Evolutionary conservation across 75 land plant species (phyloP).

Genomic region (Pinus taeda): DNA sequence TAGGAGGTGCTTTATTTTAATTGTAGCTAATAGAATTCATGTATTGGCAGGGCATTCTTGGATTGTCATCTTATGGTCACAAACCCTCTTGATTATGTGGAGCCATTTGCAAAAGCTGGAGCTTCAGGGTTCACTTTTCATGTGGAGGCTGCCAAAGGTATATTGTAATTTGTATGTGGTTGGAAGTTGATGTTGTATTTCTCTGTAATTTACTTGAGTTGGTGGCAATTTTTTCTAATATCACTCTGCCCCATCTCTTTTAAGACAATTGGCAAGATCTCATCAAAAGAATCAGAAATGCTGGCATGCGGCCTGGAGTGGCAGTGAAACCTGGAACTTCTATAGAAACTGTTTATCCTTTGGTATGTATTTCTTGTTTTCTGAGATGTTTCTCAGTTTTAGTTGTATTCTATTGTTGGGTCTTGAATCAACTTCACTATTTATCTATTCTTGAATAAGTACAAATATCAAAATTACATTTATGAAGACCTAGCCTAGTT

Average conservation of each 20-base stretch:
- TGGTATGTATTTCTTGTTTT: slow-evolving; percentile 42
- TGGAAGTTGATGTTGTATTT: not conserved
- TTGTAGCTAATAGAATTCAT: not conserved
- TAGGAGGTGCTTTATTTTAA: not conserved
- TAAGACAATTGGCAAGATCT: slow-evolving; percentile 87
- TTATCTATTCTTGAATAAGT: too few species aligned
- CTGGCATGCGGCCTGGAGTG: slow-evolving; percentile 94
- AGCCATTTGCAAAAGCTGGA: slow-evolving; percentile 86
- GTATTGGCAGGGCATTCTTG: slow-evolving; percentile 66
- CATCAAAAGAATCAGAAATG: slow-evolving; percentile 57
- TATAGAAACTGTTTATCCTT: slow-evolving; percentile 80
- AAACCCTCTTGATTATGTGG: slow-evolving; percentile 92
- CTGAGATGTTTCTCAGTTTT: not conserved
- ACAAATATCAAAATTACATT: too few species aligned
- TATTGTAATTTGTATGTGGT: not conserved
- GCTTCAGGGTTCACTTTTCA: slow-evolving; percentile 99
- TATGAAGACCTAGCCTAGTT: too few species aligned
- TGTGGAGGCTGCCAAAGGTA: slow-evolving; percentile 79
- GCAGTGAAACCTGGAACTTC: slow-evolving; percentile 89
- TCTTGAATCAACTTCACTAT: not conserved
- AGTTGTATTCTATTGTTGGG: not conserved
- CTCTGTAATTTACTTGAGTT: not conserved
- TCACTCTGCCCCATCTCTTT: not conserved
- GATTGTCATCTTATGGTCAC: slow-evolving; percentile 99
- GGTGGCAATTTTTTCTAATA: not conserved